Evolutionary conservation across 768 basidiomycete genomes (phyloP), one percentile per base, ranked within the genome.

Genomic region (Termitomyces sp.): DNA sequence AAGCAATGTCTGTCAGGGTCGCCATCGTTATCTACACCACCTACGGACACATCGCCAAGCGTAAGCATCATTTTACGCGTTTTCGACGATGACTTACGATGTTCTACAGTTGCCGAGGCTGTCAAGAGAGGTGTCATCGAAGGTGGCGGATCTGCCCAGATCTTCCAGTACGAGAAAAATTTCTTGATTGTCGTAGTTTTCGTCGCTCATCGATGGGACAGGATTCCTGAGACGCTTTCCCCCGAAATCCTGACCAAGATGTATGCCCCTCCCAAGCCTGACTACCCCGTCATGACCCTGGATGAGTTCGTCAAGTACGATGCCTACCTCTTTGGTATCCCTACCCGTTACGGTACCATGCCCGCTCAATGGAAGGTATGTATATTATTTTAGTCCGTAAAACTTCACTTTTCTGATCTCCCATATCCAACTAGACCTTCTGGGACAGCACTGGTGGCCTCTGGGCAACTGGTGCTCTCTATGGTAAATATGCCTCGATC

Each of bases 321-420:
- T 63, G 92, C 82, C 5, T 85, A 82, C 79, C 62, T 95, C 61
- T 77, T 92, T 52, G 92, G 90, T 59, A 76, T 92, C 57, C 87
- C 87, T 53, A 89, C 88, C 27, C 87, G 92, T 64, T 95, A 82
- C 72, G 92, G 92, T 42, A 85, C 80, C 65, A 85, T 90, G 70
- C 83, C 92, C 26, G 88, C 76, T 2, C 92, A 94, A 64, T 88
- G 84, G 84, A 89, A 88, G 81, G 86, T 83, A 53, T 69, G 46
- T 34, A 36, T 29, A 32, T 32, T 12, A 10, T 37, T 2, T 22
- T 32, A 20, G 18, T 42, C 13, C n/a, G 2, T 44, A 24, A 37
- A 46, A 10, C 32, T 13, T 3, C 13, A 6, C 3, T 42, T 20
- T 43, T 14, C 34, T 12, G n/a, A 22, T 47, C 14, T 26, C 18